Percentiles rank a stretch among this genome's conserved stretches.
Evolutionary conservation across 2,329 filamentous ascomycete species (phyloP).

Genomic region (Pseudogymnoascus sp.): DNA sequence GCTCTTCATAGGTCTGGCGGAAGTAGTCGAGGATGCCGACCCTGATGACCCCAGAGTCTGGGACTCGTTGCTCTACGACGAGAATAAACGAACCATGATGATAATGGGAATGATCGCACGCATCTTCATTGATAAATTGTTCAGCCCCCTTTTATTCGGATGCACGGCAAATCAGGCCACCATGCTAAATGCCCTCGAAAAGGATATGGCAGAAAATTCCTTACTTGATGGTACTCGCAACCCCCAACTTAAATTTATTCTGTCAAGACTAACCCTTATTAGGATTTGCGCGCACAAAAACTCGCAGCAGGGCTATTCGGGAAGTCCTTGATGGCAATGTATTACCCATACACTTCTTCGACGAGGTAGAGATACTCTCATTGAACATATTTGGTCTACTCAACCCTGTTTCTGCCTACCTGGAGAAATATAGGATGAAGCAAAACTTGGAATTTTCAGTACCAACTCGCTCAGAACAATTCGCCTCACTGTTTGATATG

Average conservation of each 20-base stretch:
- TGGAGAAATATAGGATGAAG: neutral
- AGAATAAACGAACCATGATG: neutral
- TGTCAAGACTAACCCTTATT: neutral
- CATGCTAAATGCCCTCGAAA: neutral
- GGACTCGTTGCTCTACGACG: neutral
- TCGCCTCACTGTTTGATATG: neutral
- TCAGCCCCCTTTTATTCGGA: neutral
- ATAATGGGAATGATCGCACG: neutral
- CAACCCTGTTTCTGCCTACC: neutral
- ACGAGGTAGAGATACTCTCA: neutral
- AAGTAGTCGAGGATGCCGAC: neutral
- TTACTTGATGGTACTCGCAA: neutral
- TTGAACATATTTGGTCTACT: neutral
- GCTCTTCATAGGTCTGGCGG: neutral
- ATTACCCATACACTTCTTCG: neutral
- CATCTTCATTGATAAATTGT: neutral
- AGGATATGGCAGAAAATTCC: neutral
- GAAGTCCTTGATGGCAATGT: neutral
- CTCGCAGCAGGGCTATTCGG: neutral
- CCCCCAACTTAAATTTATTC: neutral
- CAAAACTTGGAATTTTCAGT: neutral
- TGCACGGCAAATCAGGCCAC: neutral
- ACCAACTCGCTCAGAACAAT: neutral
- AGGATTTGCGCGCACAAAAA: constrained; percentile 1
- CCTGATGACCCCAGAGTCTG: neutral